Evolutionary conservation across 805 yeast species (phyloP), one percentile per base, ranked within the genome.

Genomic region (Saccharomycopsis microspora): DNA sequence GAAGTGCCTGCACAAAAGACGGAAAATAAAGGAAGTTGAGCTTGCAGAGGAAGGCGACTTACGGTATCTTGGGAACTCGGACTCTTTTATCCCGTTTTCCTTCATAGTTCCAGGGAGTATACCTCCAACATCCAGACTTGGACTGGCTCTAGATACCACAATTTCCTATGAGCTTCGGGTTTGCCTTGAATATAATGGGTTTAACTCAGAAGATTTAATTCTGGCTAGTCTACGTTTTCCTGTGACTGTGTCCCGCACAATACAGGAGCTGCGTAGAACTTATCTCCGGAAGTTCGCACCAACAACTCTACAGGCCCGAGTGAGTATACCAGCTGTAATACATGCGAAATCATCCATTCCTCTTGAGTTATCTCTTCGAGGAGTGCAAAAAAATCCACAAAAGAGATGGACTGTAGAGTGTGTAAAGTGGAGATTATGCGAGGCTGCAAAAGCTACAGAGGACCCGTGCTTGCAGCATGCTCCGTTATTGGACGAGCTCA

Each of bases 101-200:
- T 32, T 46, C 31, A n/a, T 29, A 5, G 29, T 47, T 28, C 50
- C 50, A 5, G 50, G 50, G 5, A 27, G 32, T 30, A 43, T 33
- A 9, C 40, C 44, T 7, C 40, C 50, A 4, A 43, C 50, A 5
- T 39, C 47, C 6, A 27, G 32, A 7, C 10, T 47, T 6, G 50
- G 50, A 33, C 27, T 6, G 9, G 11, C 7, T 4, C 28, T 35
- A 32, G 46, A 37, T 19, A 43, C 46, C 37, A 27, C 10, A n/a
- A 39, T 47, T 9, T 29, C 5, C 4, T 46, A 46, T 32, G 42
- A 46, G 29, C 7, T 46, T 7, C 28, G 8, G 8, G 39, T 11
- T 8, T 11, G 11, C 27, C 11, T 34, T 10, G 37, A 34, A 34
- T 34, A 10, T n/a, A 38, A 8, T 34, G 32, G 36, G 5, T 5